Base-by-base conservation (phyloP, 306 rosid species). In the Quercus engelmannii region DNA sequence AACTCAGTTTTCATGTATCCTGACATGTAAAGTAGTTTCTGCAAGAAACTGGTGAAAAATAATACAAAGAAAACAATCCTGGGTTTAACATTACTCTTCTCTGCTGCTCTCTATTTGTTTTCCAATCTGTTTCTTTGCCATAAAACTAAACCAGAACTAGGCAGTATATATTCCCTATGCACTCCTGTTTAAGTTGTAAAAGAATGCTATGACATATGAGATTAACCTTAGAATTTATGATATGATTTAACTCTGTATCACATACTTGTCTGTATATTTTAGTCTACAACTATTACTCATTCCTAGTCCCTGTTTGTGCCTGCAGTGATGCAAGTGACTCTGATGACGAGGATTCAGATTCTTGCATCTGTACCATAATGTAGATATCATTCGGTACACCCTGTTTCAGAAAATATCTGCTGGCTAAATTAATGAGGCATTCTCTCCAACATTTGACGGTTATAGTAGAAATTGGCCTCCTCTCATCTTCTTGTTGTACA, bases 271-370 rank as follows among this genome's bases (percentile, higher is more conserved):
- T 46, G 20, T 26, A 4, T 20, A 70, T 57, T 31, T 57, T 18
- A n/a, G 55, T 57, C 80, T 59, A 54, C 26, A 30, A 65, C 57
- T 57, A 3, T 76, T 79, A 87, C 26, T 55, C 49, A 65, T 64
- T 54, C 78, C 79, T 58, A 25, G 58, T 75, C 73, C 85, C 49
- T 76, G 70, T 75, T 77, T 82, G 46, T 89, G 69, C 82, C 55
- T 89, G 93, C 95, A 92, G 97, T 57, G 97, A 90, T 55, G 85
- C 80, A 64, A 90, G 97, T 25, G 95, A 90, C 81, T 90, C 95
- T 35, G 97, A 92, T 52, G 95, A 89, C 8, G 97, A 86, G 43
- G 95, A 90, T 59, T 41, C 80, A 7, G 97, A 92, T 88, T 83
- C 95, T 85, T 92, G 97, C 83, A 88, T 90, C 80, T 92, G 97